A percentile compares a stretch with the other conserved stretches of the same genome.
Conservation (phyloP, 148 eudicot genomes). For the Cornus suecica region DNA sequence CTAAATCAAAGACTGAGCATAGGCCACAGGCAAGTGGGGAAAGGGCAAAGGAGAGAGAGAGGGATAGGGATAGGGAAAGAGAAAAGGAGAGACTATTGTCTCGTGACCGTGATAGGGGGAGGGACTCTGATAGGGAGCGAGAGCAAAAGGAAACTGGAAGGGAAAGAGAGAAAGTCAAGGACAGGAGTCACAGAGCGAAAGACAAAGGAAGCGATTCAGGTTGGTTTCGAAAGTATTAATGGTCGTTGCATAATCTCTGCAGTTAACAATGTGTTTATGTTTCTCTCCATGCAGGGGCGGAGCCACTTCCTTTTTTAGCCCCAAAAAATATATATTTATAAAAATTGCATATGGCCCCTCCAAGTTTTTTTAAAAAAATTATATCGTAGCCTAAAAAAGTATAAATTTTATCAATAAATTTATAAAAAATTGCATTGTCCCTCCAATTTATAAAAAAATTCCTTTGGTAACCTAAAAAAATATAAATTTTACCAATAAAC, state of each 20-base stretch:
- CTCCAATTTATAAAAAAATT: neutral
- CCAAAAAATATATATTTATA: no score
- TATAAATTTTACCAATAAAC: no score
- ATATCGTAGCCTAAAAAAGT: no score
- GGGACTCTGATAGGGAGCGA: constrained; percentile 80
- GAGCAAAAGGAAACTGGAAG: constrained; percentile 68
- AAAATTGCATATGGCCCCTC: no score
- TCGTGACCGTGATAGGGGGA: constrained; percentile 70
- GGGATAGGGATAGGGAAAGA: constrained; percentile 54
- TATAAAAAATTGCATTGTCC: no score
- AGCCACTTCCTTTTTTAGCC: no score
- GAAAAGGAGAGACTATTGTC: constrained; percentile 47
- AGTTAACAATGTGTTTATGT: neutral
- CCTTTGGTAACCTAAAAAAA: neutral
- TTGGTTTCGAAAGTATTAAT: constrained; percentile 13
- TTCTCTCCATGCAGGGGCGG: no score
- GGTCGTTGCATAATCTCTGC: neutral
- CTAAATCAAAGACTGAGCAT: constrained; percentile 46
- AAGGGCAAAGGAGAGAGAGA: constrained; percentile 54
- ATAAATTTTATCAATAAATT: no score
- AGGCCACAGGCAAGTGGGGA: constrained; percentile 56
- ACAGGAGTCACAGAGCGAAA: constrained; percentile 60
- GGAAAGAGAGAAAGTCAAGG: constrained; percentile 63
- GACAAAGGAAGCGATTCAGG: constrained; percentile 73
- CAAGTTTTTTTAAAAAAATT: no score